A percentile compares a stretch with the other conserved stretches of the same genome.
phyloP scores from a whole-genome alignment of 371 early-diverging fungal species.

The Cokeromyces recurvatus region DNA sequence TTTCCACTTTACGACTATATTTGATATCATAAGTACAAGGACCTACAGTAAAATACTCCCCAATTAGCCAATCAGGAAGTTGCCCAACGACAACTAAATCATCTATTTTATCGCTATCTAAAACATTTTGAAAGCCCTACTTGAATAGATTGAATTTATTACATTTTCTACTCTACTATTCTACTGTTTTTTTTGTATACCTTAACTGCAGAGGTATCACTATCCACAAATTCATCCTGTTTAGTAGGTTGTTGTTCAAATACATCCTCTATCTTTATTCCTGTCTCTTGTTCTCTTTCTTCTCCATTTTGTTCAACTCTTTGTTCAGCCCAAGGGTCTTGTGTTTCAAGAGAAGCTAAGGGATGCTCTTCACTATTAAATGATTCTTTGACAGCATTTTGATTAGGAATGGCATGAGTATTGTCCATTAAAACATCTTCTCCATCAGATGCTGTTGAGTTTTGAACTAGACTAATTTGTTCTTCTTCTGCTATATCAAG shows the following conservation, averaged over 20 bases:
- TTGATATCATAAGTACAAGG: constrained; percentile 59
- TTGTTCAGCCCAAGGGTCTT: constrained; percentile 11
- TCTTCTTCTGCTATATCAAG: constrained; percentile 13
- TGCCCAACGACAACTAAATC: constrained; percentile 45
- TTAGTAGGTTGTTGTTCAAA: neutral
- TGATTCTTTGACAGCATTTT: neutral
- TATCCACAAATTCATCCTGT: neutral
- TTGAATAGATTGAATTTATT: neutral
- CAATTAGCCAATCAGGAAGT: constrained; percentile 60
- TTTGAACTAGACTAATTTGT: constrained; percentile 5
- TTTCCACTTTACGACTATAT: constrained; percentile 54
- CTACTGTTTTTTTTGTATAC: constrained; percentile 4
- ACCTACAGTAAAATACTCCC: constrained; percentile 60
- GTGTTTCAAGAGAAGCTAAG: constrained; percentile 5
- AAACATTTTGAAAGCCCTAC: constrained; percentile 42
- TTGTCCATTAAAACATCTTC: neutral
- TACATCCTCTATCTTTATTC: neutral
- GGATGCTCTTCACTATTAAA: constrained; percentile 3
- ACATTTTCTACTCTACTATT: neutral
- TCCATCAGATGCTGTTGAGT: neutral
- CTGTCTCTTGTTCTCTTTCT: constrained; percentile 1
- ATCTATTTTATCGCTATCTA: constrained; percentile 32
- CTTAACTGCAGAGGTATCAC: constrained; percentile 16
- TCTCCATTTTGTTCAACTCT: neutral
- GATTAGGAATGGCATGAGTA: no score